phyloP scores from a whole-genome alignment of 768 basidiomycete genomes.

The Rhodotorula kratochvilovae region DNA sequence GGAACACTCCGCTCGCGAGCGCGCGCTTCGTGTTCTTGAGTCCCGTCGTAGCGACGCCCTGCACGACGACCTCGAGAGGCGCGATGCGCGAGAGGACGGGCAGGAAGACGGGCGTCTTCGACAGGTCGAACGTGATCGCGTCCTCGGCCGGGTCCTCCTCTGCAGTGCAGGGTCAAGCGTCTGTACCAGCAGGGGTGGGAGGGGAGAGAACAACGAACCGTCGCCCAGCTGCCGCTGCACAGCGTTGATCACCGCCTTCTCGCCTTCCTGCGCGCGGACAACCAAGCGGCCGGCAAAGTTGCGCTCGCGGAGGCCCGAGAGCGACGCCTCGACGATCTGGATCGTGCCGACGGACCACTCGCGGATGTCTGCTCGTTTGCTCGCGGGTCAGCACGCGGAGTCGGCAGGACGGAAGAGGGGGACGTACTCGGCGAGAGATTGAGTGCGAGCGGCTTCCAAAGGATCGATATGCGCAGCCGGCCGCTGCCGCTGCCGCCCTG shows the following conservation, averaged over 20 bases:
- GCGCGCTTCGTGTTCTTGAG: background rate
- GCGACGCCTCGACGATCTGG: background rate
- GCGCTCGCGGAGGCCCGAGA: background rate
- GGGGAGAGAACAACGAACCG: background rate
- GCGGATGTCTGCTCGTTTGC: background rate
- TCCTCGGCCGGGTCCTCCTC: background rate
- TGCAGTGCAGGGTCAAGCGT: too few species aligned
- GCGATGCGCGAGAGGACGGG: conserved; percentile 13
- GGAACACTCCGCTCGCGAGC: background rate
- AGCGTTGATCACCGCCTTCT: background rate
- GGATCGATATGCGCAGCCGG: conserved; percentile 24
- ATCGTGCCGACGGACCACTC: conserved; percentile 19
- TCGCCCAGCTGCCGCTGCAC: background rate
- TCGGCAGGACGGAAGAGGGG: background rate
- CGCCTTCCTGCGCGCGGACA: background rate
- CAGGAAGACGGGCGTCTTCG: background rate
- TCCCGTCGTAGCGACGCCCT: background rate
- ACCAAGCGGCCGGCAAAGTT: background rate
- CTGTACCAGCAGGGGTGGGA: too few species aligned
- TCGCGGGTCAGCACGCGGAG: too few species aligned
- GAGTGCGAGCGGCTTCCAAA: conserved; percentile 30
- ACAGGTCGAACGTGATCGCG: background rate
- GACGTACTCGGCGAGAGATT: conserved; percentile 4
- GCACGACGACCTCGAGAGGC: background rate
- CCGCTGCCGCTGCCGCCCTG: conserved; percentile 18